These are phyloP conservation scores for Didymella pinodella DNA, from an alignment of 2,329 filamentous ascomycete genomes.

Conservation along the genomic window DNA sequence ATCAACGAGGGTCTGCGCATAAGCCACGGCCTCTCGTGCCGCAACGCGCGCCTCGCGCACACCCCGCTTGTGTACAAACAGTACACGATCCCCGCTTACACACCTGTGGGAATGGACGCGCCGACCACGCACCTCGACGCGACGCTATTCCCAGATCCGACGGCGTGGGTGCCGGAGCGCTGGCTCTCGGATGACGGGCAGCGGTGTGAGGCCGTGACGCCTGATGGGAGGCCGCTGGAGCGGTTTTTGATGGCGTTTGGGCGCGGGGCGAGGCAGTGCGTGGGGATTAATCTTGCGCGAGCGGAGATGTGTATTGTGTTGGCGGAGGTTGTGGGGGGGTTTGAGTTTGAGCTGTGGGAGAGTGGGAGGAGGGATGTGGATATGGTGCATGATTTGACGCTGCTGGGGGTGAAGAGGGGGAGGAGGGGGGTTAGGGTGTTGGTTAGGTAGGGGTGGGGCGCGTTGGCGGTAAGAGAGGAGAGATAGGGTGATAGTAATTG, in stretches of 20 bases:
- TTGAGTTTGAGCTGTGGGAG: slow-evolving; percentile 24
- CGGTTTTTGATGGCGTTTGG: slow-evolving; percentile 27
- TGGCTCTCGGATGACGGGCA: slow-evolving; percentile 29
- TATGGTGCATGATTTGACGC: slow-evolving; percentile 19
- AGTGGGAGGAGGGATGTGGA: slow-evolving; percentile 20
- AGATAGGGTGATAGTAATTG: too few relatives aligned
- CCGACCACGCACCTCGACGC: slow-evolving; percentile 37
- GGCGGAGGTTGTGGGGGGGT: slow-evolving; percentile 18
- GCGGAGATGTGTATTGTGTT: slow-evolving; percentile 24
- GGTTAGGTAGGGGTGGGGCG: slow-evolving; percentile 2
- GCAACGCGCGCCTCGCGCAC: slow-evolving; percentile 9
- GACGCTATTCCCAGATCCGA: slow-evolving; percentile 31
- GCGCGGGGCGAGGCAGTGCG: slow-evolving; percentile 21
- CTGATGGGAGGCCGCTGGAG: slow-evolving; percentile 14
- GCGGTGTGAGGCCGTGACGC: not conserved
- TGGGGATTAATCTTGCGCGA: slow-evolving; percentile 22
- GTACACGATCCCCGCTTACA: slow-evolving; percentile 32
- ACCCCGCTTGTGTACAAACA: slow-evolving; percentile 22
- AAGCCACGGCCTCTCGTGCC: not conserved
- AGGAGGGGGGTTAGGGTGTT: slow-evolving; percentile 19
- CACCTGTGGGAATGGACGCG: slow-evolving; percentile 40
- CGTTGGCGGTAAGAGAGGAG: too few relatives aligned
- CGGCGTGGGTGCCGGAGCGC: slow-evolving; percentile 36
- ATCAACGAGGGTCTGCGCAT: slow-evolving; percentile 37
- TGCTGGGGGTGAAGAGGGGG: slow-evolving; percentile 11